Evolutionary conservation across 345 rosid genomes (phyloP).

Genomic region (Erysimum cheiranthoides): DNA sequence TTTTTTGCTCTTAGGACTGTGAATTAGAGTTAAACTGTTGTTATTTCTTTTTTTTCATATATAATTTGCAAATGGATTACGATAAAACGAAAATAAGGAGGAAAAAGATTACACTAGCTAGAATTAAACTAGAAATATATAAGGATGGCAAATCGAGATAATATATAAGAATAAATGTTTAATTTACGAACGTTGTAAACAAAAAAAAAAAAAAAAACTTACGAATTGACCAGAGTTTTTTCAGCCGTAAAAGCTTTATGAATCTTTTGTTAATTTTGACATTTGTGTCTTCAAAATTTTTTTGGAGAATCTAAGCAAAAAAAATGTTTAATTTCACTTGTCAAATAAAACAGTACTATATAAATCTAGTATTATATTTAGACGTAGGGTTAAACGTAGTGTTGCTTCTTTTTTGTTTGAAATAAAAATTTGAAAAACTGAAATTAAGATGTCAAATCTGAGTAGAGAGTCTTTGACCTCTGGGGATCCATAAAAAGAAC

Average conservation of each 20-base stretch:
- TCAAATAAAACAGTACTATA: no score
- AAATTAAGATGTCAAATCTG: conserved; percentile 38
- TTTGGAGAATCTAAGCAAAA: neutral
- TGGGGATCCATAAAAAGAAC: conserved; percentile 43
- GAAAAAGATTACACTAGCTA: no score
- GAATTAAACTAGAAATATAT: neutral
- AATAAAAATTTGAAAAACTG: neutral
- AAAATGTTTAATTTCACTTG: neutral
- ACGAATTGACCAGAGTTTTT: neutral
- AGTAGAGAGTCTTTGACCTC: conserved; percentile 45
- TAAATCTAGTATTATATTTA: no score
- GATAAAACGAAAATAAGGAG: neutral
- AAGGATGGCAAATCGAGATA: neutral
- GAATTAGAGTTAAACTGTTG: neutral
- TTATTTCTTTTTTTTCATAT: neutral
- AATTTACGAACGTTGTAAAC: neutral
- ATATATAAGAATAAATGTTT: neutral
- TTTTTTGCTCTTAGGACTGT: neutral
- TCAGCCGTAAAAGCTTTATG: neutral
- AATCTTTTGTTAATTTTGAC: neutral
- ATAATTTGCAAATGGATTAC: neutral
- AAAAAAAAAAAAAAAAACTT: no score
- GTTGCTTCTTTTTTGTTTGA: neutral
- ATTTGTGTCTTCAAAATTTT: neutral
- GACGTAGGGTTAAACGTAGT: neutral